phyloP scores from a whole-genome alignment of 768 basidiomycete genomes.

The Trametes sanguinea region DNA sequence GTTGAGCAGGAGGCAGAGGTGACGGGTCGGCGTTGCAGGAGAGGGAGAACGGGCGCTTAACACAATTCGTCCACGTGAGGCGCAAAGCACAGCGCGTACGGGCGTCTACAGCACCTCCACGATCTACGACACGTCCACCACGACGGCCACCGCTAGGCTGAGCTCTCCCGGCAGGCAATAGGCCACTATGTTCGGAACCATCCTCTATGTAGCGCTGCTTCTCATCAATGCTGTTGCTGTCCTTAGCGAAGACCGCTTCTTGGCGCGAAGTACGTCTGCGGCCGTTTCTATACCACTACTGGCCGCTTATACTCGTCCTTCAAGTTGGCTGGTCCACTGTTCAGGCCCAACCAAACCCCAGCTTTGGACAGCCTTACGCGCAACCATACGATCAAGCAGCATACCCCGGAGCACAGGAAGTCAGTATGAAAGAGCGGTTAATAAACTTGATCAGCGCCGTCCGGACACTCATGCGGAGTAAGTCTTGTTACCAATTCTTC shows the following conservation, averaged over 20 bases:
- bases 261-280: slow-evolving; percentile 75
- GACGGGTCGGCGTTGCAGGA: background rate
- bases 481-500: slow-evolving; percentile 39
- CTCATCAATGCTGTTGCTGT: slow-evolving; percentile 95
- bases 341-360: slow-evolving; percentile 58
- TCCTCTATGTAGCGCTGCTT: slow-evolving; percentile 85
- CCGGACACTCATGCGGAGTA: slow-evolving; percentile 95
- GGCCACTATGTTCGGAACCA: slow-evolving; percentile 49
- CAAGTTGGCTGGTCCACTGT: slow-evolving; percentile 88
- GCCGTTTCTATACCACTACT: background rate
- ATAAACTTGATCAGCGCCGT: slow-evolving; percentile 95
- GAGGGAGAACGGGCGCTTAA: slow-evolving; percentile 9
- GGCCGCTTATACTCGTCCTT: slow-evolving; percentile 23
- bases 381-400: slow-evolving; percentile 69
- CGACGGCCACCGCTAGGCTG: slow-evolving; percentile 9
- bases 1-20: background rate
- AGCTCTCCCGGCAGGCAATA: slow-evolving; percentile 17
- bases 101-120: slow-evolving; percentile 8
- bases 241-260: slow-evolving; percentile 94
- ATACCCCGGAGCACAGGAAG: slow-evolving; percentile 54
- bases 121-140: slow-evolving; percentile 24
- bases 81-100: background rate
- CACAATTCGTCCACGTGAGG: slow-evolving; percentile 5
- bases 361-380: slow-evolving; percentile 69
- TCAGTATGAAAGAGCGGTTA: slow-evolving; percentile 79